Base-by-base conservation (phyloP, 306 rosid genomes). In the Cicer chorassanicum region DNA sequence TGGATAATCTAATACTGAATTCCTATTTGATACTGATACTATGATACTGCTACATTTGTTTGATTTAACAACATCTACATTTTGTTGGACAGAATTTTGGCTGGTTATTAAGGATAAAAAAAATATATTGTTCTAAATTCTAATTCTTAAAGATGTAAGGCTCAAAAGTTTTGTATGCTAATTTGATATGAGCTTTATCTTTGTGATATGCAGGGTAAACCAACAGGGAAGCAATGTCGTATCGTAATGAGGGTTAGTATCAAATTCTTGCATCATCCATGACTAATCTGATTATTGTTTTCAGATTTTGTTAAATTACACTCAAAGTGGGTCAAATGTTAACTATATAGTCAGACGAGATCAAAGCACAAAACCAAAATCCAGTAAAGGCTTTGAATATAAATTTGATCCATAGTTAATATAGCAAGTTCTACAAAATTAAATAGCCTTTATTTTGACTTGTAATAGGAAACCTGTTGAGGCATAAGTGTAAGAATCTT, bases 201-300 rank as follows among this genome's bases (percentile, higher is more conserved):
- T 61, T 65, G 72, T 79, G 63, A 48, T 59, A 34, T 68, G 85
- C 94, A 91, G 98, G 82, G 81, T 16, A 89, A 80, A 72, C 62
- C 88, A n/a, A 42, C 83, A 39, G 87, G 82, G 76, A 89, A 87
- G 83, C 87, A 87, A 83, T 87, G 91, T 77, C 90, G 79, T 64
- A 90, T 86, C 57, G 85, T 84, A 45, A 87, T 81, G 84, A 86
- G 5, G 97, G 98, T 93, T 46, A 79, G 94, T 84, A 19, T 78
- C 61, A 12, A 57, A 29, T 59, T 66, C 78, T 76, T 18, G 11
- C 60, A 39, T 21, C 69, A 41, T 75, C 68, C 54, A 9, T 56
- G 38, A 21, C 39, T 43, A 34, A 42, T 67, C 4, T 76, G 67
- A 9, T 70, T 79, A 36, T 55, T 74, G 29, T 54, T 64, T 71